Conservation (phyloP, 192 early-diverging fungal genomes). For the Funneliformis mosseae region DNA sequence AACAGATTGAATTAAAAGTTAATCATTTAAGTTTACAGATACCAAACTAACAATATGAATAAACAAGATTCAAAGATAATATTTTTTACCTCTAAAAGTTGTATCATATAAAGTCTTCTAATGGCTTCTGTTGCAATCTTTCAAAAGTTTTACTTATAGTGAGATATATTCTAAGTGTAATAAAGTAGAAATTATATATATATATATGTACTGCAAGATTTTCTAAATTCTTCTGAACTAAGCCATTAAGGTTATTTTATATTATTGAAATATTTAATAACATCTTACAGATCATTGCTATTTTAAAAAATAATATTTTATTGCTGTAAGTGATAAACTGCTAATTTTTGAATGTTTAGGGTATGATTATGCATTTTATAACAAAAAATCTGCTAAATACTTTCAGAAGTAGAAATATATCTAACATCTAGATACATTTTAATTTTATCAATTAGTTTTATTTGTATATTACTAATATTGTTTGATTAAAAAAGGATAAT, state of each 20-base stretch:
- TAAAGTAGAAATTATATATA: slow-evolving; percentile 26
- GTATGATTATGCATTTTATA: slow-evolving; percentile 33
- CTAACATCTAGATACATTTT: slow-evolving; percentile 19
- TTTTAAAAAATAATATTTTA: slow-evolving; percentile 1
- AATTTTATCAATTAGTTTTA: background rate
- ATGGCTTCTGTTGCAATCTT: slow-evolving; percentile 18
- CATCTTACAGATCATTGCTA: background rate
- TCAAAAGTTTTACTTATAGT: background rate
- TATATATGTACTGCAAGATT: too few species aligned
- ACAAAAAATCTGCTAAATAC: slow-evolving; percentile 37
- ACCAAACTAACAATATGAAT: too few species aligned
- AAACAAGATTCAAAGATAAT: slow-evolving; percentile 35
- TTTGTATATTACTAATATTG: too few species aligned
- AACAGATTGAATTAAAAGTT: too few species aligned
- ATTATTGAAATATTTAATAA: background rate
- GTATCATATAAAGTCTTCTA: slow-evolving; percentile 31
- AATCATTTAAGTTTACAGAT: too few species aligned
- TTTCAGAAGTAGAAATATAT: slow-evolving; percentile 39
- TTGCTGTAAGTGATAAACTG: slow-evolving; percentile 28
- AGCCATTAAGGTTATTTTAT: slow-evolving; percentile 19
- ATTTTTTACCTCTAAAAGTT: slow-evolving; percentile 32
- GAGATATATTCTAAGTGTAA: slow-evolving; percentile 18
- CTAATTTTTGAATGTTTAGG: slow-evolving; percentile 21
- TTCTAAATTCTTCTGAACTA: slow-evolving; percentile 24
- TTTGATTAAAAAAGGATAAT: background rate